A percentile compares a stretch with the other conserved stretches of the same genome.
Evolutionary conservation across 2,329 filamentous ascomycete genomes (phyloP).

Genomic region (Zasmidium angulare): DNA sequence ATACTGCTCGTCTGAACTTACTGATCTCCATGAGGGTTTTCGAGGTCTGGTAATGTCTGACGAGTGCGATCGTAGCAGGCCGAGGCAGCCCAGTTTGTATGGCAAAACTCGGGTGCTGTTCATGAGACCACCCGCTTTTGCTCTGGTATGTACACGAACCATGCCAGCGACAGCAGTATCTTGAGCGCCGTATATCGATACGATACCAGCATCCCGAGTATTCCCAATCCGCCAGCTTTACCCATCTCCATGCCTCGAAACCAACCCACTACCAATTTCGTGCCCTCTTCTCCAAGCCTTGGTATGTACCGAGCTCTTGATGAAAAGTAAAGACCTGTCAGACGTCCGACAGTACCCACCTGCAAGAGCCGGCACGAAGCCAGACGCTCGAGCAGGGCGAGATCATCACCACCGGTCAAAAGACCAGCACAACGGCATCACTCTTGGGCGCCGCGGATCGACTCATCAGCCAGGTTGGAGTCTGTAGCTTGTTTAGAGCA

Average conservation of each 20-base stretch:
- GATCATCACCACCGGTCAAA: conserved; percentile 34
- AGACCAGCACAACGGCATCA: conserved; percentile 33
- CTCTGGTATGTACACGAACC: too few species aligned
- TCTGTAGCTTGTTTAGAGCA: conserved; percentile 79
- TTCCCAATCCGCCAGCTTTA: neutral
- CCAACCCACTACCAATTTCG: neutral
- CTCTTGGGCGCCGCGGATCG: conserved; percentile 36
- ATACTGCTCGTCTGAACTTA: neutral
- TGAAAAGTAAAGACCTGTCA: conserved; percentile 35
- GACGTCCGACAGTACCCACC: conserved; percentile 36
- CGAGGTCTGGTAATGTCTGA: too few species aligned
- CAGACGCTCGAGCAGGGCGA: conserved; percentile 33
- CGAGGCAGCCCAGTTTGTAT: too few species aligned
- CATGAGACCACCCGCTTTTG: too few species aligned
- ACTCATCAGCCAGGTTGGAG: conserved; percentile 38
- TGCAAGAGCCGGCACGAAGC: conserved; percentile 34
- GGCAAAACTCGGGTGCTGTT: too few species aligned
- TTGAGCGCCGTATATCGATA: too few species aligned
- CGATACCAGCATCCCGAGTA: too few species aligned
- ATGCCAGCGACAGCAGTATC: too few species aligned
- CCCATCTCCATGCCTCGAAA: neutral
- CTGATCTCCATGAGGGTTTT: too few species aligned
- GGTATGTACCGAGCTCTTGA: conserved; percentile 30
- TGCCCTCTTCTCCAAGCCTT: conserved; percentile 24
- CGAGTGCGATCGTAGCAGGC: too few species aligned